Conservation (phyloP, 2,329 filamentous ascomycete genomes). For the Hypomyces perniciosus region DNA sequence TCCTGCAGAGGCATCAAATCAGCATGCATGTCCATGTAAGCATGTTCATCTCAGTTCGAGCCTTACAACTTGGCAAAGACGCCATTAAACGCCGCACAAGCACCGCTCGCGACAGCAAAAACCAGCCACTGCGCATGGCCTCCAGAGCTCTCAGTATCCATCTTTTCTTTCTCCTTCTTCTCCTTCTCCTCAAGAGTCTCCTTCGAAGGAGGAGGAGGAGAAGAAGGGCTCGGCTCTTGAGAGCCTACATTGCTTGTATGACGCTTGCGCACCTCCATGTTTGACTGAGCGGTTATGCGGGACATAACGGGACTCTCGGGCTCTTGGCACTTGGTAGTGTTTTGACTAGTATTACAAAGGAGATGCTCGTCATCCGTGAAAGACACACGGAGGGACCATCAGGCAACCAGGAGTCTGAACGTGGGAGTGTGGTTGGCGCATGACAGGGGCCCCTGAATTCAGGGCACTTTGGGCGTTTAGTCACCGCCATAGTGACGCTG, state of each 20-base stretch:
- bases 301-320: no score
- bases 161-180: no score
- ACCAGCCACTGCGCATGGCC: constrained; percentile 52
- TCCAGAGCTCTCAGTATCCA: not conserved
- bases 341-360: not conserved
- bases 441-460: not conserved
- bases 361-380: not conserved
- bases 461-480: not conserved
- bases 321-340: not conserved
- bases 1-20: constrained; percentile 29
- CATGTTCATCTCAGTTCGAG: not conserved
- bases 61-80: constrained; percentile 77
- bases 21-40: not conserved
- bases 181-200: no score
- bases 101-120: constrained; percentile 66
- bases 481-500: constrained; percentile 10
- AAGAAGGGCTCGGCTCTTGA: no score
- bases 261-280: constrained; percentile 9
- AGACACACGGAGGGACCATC: not conserved
- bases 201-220: no score
- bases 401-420: not conserved
- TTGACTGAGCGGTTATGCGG: no score
- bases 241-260: not conserved
- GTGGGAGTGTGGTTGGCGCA: not conserved
- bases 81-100: constrained; percentile 74